A percentile compares a stretch with the other conserved stretches of the same genome.
phyloP scores from a whole-genome alignment of 129 eudicot genomes.

The Tagetes erecta region DNA sequence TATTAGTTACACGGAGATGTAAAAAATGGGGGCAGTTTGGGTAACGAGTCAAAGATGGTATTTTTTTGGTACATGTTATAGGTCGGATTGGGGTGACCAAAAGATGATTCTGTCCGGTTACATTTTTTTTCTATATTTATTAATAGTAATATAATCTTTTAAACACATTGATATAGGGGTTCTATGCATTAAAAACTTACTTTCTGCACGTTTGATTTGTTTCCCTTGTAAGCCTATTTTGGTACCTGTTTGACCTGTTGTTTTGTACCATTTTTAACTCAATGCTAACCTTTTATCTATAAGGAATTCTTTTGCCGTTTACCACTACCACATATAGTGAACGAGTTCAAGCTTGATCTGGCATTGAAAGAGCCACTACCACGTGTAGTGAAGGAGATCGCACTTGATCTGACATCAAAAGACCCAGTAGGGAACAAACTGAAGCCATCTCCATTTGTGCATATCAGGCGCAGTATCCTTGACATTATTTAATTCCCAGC shows the following conservation, averaged over 20 bases:
- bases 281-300: not conserved
- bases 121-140: not conserved
- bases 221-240: not conserved
- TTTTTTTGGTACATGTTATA: not conserved
- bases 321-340: conserved; percentile 60
- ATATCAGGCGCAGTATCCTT: conserved; percentile 93
- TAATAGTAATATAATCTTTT: not conserved
- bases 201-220: not conserved
- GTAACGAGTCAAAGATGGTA: not conserved
- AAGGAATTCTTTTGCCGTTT: conserved; percentile 67
- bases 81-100: not conserved
- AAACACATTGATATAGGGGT: not conserved
- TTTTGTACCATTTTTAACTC: not conserved
- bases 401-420: conserved; percentile 30
- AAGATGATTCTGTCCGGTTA: not conserved
- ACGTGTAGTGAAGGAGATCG: conserved; percentile 34
- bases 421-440: conserved; percentile 40
- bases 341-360: conserved; percentile 72
- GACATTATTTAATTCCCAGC: not conserved
- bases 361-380: conserved; percentile 40
- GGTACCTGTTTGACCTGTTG: not conserved
- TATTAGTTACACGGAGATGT: not conserved
- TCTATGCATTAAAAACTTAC: not conserved
- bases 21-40: not conserved
- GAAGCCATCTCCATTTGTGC: conserved; percentile 70